These are phyloP conservation scores for Coffea eugenioides DNA, from an alignment of 257 asterid species.

Conservation along the genomic window DNA sequence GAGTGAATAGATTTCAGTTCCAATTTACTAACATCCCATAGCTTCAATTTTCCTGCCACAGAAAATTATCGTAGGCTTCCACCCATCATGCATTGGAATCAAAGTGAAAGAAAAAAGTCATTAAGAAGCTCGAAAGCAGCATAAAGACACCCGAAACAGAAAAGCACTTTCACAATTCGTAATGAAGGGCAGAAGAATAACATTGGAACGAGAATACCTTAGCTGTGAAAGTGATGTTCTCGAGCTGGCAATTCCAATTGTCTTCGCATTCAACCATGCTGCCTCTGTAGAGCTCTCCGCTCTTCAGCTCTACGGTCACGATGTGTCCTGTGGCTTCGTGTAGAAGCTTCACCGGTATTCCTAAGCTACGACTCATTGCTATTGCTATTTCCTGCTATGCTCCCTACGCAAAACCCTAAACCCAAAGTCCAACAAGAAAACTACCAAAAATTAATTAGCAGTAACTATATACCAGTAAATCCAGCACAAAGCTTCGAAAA, in stretches of 20 bases:
- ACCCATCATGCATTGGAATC: background rate
- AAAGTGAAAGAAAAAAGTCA: background rate
- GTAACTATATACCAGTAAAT: background rate
- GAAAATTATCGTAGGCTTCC: too few relatives aligned
- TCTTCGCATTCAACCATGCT: slow-evolving; percentile 76
- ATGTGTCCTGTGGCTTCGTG: slow-evolving; percentile 96
- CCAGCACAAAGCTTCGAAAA: background rate
- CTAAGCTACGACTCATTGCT: slow-evolving; percentile 83
- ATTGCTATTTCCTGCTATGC: background rate
- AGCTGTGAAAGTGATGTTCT: slow-evolving; percentile 50
- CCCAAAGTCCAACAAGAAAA: background rate
- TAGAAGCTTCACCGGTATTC: slow-evolving; percentile 95
- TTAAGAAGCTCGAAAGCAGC: background rate
- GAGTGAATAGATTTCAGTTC: background rate
- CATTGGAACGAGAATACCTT: slow-evolving; percentile 23
- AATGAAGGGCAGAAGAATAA: background rate
- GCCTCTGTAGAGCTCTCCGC: slow-evolving; percentile 92
- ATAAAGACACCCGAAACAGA: background rate
- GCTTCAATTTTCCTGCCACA: background rate
- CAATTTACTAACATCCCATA: too few relatives aligned
- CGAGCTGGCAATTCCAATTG: slow-evolving; percentile 61
- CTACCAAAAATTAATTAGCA: background rate
- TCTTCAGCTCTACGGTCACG: slow-evolving; percentile 87
- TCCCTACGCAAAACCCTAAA: slow-evolving; percentile 17
- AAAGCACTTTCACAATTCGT: background rate